Base-by-base conservation (phyloP, 257 asterid genomes). In the Handroanthus guayacan region DNA sequence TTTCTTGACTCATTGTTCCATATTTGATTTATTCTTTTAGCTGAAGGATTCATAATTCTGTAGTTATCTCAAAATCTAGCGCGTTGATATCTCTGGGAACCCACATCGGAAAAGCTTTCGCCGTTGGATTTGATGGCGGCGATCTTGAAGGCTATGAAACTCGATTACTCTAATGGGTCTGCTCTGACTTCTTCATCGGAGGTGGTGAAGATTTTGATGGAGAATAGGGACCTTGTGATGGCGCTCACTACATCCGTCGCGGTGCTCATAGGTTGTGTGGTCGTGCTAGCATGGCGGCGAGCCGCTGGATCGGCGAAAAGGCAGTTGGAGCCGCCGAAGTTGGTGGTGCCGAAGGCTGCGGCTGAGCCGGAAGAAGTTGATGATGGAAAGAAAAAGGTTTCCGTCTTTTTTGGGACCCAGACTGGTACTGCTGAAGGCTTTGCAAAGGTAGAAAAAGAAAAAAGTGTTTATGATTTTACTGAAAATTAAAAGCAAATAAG, bases 401-500 rank as follows among this genome's bases (percentile, higher is more conserved):
- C 97, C 75, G 74, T 95, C 62, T 88, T 95, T 78, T 95, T 77
- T 54, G 99, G 99, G 20, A 95, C 99, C 6, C 98, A 95, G 86
- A 95, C 98, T 73, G 97, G 99, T 25, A 95, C 99, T 6, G 99
- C 99, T 65, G 98, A 95, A 84, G 97, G 99, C 52, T 95, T 93
- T 76, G 98, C 98, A 5, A 95, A 95, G 98, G 99, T 93, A 73
- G 18, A 62, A 41, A 3, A 2, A 54, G 17, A 43, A 48, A 62
- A 36, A 45, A 31, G 13, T 3, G 7, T 31, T 7, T 5, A 1
- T 16, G 7, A 31, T 71, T 67, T 72, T 57, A 18, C 2, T 56
- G 48, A 25, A n/a, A 44, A 13, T 72, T 60, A 10, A 62, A 76
- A 39, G 43, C 39, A 58, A 51, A 45, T 6, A 0, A 65, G 14